A percentile compares a stretch with the other conserved stretches of the same genome.
phyloP scores from a whole-genome alignment of 1,284 basidiomycete genomes.

The Dichomitus squalens region DNA sequence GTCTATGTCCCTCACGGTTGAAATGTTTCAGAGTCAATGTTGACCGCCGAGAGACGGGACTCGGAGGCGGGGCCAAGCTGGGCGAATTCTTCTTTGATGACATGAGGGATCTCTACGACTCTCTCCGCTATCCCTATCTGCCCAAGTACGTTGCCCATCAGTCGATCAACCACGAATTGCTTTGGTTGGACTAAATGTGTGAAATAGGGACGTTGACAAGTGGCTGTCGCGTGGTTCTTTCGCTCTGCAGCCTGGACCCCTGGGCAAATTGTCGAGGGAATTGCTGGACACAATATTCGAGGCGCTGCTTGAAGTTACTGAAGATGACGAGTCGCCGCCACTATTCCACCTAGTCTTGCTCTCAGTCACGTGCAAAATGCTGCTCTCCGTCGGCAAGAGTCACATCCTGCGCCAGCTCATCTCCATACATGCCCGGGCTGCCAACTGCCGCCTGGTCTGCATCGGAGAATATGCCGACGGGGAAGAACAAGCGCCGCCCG shows the following conservation, averaged over 20 bases:
- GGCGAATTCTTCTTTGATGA: neutral
- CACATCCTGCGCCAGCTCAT: neutral
- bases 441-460: conserved; percentile 20
- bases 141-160: neutral
- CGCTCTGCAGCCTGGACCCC: neutral
- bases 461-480: conserved; percentile 5
- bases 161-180: neutral
- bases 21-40: too few relatives aligned
- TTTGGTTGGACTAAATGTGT: neutral
- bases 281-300: neutral
- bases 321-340: neutral
- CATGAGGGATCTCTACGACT: neutral
- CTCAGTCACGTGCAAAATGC: conserved; percentile 10
- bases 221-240: neutral
- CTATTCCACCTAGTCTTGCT: neutral
- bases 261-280: neutral
- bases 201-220: neutral
- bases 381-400: conserved; percentile 6
- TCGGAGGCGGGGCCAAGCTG: too few relatives aligned
- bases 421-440: neutral
- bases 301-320: neutral
- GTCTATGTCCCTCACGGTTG: too few relatives aligned
- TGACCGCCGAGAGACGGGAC: too few relatives aligned
- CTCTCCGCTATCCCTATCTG: neutral
- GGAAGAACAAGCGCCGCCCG: conserved; percentile 10